phyloP scores from a whole-genome alignment of 2,329 filamentous ascomycete species.

The Colletotrichum orchidophilum region DNA sequence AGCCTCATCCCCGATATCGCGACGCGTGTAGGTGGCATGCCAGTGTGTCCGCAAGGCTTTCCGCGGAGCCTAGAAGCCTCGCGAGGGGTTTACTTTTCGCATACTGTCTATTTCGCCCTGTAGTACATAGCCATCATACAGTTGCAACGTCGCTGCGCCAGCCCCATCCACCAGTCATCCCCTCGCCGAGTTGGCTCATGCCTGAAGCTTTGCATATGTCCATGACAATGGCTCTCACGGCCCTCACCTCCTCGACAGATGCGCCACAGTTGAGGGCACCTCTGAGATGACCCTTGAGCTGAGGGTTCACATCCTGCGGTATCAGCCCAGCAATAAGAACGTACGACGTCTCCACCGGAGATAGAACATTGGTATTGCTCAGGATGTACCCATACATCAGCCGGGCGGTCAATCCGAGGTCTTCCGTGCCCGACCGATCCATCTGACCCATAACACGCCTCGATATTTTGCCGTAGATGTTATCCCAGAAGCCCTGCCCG shows the following conservation, averaged over 20 bases:
- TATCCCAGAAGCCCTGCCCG: slow-evolving; percentile 57
- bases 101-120: not conserved
- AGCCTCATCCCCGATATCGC: slow-evolving; percentile 5
- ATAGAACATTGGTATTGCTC: slow-evolving; percentile 57
- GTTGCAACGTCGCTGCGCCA: slow-evolving; percentile 56
- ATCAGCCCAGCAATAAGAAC: slow-evolving; percentile 61
- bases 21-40: not conserved
- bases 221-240: slow-evolving; percentile 56
- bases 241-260: slow-evolving; percentile 56
- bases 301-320: slow-evolving; percentile 62
- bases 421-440: slow-evolving; percentile 58
- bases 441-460: slow-evolving; percentile 57
- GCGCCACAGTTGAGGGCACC: slow-evolving; percentile 61
- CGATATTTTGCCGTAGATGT: slow-evolving; percentile 60
- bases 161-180: slow-evolving; percentile 51
- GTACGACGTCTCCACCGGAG: slow-evolving; percentile 57
- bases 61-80: not conserved
- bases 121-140: slow-evolving; percentile 40
- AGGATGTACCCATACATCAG: slow-evolving; percentile 60
- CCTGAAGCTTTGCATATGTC: slow-evolving; percentile 57
- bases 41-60: not conserved
- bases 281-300: slow-evolving; percentile 62
- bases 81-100: not conserved
- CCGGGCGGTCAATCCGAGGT: slow-evolving; percentile 57
- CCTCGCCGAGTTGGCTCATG: slow-evolving; percentile 51